Percentiles rank a stretch among this genome's conserved stretches.
Evolutionary conservation across 345 rosid genomes (phyloP).

Genomic region (Psidium guajava): DNA sequence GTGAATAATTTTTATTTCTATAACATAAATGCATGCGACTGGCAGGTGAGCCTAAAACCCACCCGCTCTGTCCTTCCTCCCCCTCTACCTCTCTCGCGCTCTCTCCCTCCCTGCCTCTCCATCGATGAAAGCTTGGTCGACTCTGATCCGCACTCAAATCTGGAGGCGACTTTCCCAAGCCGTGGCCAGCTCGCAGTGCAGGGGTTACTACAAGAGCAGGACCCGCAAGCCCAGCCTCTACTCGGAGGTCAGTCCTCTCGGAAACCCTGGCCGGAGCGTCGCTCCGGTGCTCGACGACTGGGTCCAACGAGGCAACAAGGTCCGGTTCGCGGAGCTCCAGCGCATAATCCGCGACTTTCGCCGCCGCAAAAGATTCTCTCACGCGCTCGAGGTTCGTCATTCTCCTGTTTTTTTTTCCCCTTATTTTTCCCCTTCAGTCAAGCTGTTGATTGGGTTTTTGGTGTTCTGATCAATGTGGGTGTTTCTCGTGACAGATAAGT

Average conservation of each 20-base stretch:
- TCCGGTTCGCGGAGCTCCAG: conserved; percentile 70
- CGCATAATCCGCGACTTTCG: conserved; percentile 82
- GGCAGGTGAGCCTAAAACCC: no score
- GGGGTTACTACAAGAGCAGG: conserved; percentile 46
- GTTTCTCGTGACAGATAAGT: background rate
- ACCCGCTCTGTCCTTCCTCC: no score
- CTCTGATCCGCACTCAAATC: background rate
- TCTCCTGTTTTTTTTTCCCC: background rate
- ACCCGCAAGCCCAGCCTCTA: conserved; percentile 47
- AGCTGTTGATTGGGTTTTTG: background rate
- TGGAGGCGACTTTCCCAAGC: background rate
- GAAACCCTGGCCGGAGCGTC: conserved; percentile 41
- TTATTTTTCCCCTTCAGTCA: conserved; percentile 2
- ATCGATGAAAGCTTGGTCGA: background rate
- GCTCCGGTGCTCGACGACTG: conserved; percentile 70
- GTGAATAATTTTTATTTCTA: no score
- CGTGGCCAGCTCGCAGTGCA: background rate
- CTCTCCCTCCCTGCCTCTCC: background rate
- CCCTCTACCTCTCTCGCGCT: background rate
- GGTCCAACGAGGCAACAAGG: conserved; percentile 44
- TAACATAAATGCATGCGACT: no score
- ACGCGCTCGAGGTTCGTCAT: conserved; percentile 64
- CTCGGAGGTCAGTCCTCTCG: conserved; percentile 72
- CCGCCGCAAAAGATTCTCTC: conserved; percentile 62
- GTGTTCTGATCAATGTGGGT: background rate